Evolutionary conservation across 352 stramenopile genomes (phyloP), one percentile per base, ranked within the genome.

Genomic region (Phytophthora hybrid): DNA sequence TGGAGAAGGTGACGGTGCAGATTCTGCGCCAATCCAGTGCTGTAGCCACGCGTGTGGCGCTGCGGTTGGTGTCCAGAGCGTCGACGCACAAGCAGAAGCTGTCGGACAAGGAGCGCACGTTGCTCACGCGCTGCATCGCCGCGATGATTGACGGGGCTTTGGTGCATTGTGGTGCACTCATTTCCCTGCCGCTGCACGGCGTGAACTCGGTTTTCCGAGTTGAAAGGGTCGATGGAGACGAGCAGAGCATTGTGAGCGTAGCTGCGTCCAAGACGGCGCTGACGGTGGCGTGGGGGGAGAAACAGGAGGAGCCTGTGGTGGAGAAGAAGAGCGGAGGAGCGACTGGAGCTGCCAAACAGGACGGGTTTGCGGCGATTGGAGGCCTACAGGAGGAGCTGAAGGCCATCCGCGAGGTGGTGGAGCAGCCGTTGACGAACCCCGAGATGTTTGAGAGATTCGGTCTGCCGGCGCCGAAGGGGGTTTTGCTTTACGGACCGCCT

Each of bases 401-500:
- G 14, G 90, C 92, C 13, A 97, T 99, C 65, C 84, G 97, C 13
- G 95, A 99, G 82, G 87, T 99, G 61, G 93, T 99, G 19, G 97
- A 99, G 77, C 92, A 99, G 62, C 96, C 97, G 5, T 80, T 99
- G 19, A 83, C 88, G 31, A 97, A 98, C 59, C 96, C 97, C 0
- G 92, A 98, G 75, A 73, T 98, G 31, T 99, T 99, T 85, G 81
- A 81, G 37, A 91, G 91, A 32, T 93, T 99, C 53, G 98, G 97
- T 5, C 88, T 99, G 56, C 97, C 97, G 18, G 93, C 98, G 59
- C 97, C 97, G 31, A 97, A 97, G 62, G 97, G 97, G 51, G 87
- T 99, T 29, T 86, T 99, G 0, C 76, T 99, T 19, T 99, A 98
- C 69, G 98, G 97, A 3, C 97, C 97, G 0, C 96, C 97, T 19